phyloP scores from a whole-genome alignment of 495 filamentous ascomycete genomes.

The Aspergillus hancockii region DNA sequence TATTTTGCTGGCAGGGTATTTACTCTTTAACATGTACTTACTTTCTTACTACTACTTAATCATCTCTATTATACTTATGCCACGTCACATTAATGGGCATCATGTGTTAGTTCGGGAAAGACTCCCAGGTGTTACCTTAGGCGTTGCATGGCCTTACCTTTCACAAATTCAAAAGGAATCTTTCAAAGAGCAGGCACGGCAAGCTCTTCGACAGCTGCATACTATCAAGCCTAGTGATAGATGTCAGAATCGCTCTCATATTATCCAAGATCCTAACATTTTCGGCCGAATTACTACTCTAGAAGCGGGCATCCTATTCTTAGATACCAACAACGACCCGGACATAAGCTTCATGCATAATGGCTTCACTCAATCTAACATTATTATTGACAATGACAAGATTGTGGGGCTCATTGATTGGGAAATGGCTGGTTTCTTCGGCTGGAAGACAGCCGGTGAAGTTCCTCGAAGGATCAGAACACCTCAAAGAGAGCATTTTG shows the following conservation, averaged over 20 bases:
- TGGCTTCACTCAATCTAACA: slow-evolving; percentile 41
- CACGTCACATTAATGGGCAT: slow-evolving; percentile 37
- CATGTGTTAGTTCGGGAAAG: slow-evolving; percentile 45
- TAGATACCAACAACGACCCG: slow-evolving; percentile 22
- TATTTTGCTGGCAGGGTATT: slow-evolving; percentile 44
- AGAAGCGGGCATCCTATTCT: slow-evolving; percentile 38
- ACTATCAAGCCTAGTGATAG: slow-evolving; percentile 24
- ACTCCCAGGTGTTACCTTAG: slow-evolving; percentile 42
- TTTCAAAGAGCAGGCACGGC: slow-evolving; percentile 43
- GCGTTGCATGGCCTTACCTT: slow-evolving; percentile 47
- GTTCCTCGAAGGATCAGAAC: slow-evolving; percentile 39
- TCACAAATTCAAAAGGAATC: slow-evolving; percentile 35
- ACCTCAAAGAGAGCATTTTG: slow-evolving; percentile 40
- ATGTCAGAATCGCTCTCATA: slow-evolving; percentile 24
- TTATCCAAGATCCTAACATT: slow-evolving; percentile 39
- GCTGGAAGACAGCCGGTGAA: slow-evolving; percentile 41
- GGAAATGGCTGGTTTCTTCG: slow-evolving; percentile 50
- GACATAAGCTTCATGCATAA: slow-evolving; percentile 42
- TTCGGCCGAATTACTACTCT: slow-evolving; percentile 32
- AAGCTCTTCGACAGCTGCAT: slow-evolving; percentile 32
- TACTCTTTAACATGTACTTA: no score
- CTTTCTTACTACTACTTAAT: slow-evolving; percentile 8
- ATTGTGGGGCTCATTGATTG: slow-evolving; percentile 48
- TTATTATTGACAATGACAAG: slow-evolving; percentile 42
- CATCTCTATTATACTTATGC: slow-evolving; percentile 18